These are phyloP conservation scores for Tardiomyces digboiensis DNA, from an alignment of 1,139 yeast species.

Conservation along the genomic window DNA sequence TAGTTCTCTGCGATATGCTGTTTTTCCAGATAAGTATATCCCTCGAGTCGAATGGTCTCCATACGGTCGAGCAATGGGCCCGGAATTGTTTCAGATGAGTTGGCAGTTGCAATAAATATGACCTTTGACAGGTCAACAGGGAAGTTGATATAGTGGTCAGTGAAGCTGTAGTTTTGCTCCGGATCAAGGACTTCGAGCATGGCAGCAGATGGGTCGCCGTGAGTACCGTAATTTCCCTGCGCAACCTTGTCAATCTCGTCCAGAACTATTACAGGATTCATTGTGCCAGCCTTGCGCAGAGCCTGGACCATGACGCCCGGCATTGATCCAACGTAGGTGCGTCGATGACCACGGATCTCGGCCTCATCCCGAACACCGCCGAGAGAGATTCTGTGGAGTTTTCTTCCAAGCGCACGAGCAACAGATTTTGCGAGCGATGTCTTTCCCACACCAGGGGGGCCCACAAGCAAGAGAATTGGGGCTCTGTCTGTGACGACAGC, in stretches of 20 bases:
- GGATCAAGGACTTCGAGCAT: slow-evolving; percentile 86
- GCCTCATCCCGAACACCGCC: slow-evolving; percentile 91
- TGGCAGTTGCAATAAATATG: slow-evolving; percentile 86
- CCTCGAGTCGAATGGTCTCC: slow-evolving; percentile 73
- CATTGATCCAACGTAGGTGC: slow-evolving; percentile 93
- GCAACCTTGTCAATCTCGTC: slow-evolving; percentile 87
- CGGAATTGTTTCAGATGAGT: slow-evolving; percentile 64
- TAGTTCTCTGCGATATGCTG: slow-evolving; percentile 61
- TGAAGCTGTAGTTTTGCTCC: slow-evolving; percentile 72
- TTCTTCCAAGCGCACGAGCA: slow-evolving; percentile 70
- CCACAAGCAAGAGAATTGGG: slow-evolving; percentile 83
- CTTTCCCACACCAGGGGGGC: slow-evolving; percentile 96
- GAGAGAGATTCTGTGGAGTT: slow-evolving; percentile 73
- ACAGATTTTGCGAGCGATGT: slow-evolving; percentile 84
- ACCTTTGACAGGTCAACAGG: slow-evolving; percentile 83
- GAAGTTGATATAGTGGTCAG: slow-evolving; percentile 81
- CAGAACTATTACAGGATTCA: slow-evolving; percentile 82
- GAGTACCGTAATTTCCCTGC: slow-evolving; percentile 31
- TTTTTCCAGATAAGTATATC: slow-evolving; percentile 78
- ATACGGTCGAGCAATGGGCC: slow-evolving; percentile 79
- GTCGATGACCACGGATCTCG: slow-evolving; percentile 84
- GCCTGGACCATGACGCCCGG: slow-evolving; percentile 83
- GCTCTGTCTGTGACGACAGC: slow-evolving; percentile 50
- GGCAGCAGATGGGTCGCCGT: slow-evolving; percentile 93
- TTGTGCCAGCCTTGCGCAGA: slow-evolving; percentile 63